Evolutionary conservation across 257 asterid species (phyloP).

Genomic region (Ligustrum vulgare): DNA sequence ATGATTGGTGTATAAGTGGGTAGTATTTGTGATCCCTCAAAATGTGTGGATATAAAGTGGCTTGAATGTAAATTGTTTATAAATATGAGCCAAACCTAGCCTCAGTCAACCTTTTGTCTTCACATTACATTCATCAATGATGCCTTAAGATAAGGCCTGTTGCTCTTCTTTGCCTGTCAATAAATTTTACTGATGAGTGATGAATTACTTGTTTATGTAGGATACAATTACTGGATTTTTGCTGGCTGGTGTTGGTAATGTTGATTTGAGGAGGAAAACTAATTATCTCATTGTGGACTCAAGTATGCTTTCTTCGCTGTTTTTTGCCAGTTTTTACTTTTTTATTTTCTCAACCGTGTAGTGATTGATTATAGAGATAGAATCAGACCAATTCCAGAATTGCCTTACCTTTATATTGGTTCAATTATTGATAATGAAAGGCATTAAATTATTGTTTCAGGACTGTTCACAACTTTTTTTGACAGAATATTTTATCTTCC

Average conservation of each 20-base stretch:
- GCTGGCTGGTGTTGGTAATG: constrained; percentile 98
- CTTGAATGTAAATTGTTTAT: no score
- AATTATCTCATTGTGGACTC: constrained; percentile 92
- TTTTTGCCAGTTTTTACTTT: constrained; percentile 11
- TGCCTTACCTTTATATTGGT: background rate
- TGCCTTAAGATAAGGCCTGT: background rate
- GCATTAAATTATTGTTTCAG: no score
- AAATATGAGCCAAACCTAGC: no score
- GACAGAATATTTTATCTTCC: background rate
- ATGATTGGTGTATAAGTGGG: no score
- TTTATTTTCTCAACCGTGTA: background rate
- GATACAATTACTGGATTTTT: constrained; percentile 89
- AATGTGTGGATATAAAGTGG: no score
- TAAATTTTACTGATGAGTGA: constrained; percentile 23
- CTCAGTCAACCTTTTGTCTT: background rate
- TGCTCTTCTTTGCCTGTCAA: background rate
- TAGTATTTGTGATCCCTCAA: no score
- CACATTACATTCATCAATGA: background rate
- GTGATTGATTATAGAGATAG: background rate
- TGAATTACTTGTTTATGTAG: constrained; percentile 40
- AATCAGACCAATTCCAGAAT: background rate
- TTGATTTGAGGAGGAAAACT: constrained; percentile 90
- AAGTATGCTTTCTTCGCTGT: constrained; percentile 46
- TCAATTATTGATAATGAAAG: background rate
- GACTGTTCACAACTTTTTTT: no score